Conservation (phyloP, 257 asterid species). For the Nicotiana knightiana region DNA sequence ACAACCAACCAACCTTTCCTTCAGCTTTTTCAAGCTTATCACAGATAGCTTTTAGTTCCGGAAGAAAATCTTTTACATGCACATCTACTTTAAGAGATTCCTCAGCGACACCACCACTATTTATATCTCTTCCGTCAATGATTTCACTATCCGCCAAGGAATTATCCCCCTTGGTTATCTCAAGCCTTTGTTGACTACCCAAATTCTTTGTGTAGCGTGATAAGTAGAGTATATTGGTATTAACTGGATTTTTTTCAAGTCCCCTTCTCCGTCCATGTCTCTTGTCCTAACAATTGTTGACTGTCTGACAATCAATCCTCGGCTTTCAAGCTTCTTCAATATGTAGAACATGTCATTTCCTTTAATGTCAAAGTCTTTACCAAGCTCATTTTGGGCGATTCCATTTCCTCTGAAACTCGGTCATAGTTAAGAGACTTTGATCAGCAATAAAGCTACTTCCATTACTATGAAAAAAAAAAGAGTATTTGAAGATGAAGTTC, state of each 20-base stretch:
- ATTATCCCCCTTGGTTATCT: conserved; percentile 59
- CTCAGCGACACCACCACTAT: conserved; percentile 31
- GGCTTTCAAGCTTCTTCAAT: conserved; percentile 69
- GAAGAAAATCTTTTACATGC: conserved; percentile 67
- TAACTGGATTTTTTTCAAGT: conserved; percentile 34
- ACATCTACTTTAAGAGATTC: conserved; percentile 52
- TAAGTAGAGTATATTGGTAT: conserved; percentile 79
- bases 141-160: conserved; percentile 31
- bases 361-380: conserved; percentile 56
- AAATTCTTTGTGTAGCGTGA: conserved; percentile 77
- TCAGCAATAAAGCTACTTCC: neutral
- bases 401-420: conserved; percentile 58
- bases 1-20: conserved; percentile 65
- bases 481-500: too few species aligned
- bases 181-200: conserved; percentile 82
- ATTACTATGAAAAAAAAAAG: neutral
- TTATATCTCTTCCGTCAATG: conserved; percentile 30
- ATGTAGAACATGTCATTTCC: conserved; percentile 67
- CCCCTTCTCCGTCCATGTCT: conserved; percentile 34
- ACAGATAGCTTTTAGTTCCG: conserved; percentile 72
- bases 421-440: conserved; percentile 7
- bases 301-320: conserved; percentile 74
- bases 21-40: conserved; percentile 75
- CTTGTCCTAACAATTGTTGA: conserved; percentile 63
- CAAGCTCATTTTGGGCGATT: conserved; percentile 77